Percentiles rank a stretch among this genome's conserved stretches.
Conservation (phyloP, 2,329 filamentous ascomycete genomes). For the Emydomyces testavorans region DNA sequence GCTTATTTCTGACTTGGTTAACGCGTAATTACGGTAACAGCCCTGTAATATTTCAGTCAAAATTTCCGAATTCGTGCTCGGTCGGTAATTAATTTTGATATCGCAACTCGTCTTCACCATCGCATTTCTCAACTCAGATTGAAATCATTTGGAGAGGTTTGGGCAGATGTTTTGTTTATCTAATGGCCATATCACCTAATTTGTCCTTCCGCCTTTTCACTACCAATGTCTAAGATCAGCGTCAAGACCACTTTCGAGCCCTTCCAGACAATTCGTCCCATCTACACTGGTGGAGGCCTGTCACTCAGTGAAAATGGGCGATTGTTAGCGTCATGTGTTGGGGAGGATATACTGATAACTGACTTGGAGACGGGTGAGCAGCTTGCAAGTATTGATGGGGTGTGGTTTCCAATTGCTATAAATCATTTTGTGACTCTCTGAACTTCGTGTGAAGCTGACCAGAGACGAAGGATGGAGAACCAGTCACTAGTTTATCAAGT, state of each 20-base stretch:
- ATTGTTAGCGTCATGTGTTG: conserved; percentile 78
- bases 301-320: conserved; percentile 69
- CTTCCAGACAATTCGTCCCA: conserved; percentile 71
- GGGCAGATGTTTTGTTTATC: too few relatives aligned
- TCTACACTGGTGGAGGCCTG: conserved; percentile 84
- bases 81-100: conserved; percentile 7
- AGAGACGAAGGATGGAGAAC: conserved; percentile 50
- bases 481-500: conserved; percentile 37
- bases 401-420: conserved; percentile 35
- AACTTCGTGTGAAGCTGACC: not conserved
- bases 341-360: conserved; percentile 81
- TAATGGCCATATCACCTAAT: conserved; percentile 1
- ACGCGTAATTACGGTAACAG: too few relatives aligned
- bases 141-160: too few relatives aligned
- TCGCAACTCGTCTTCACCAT: too few relatives aligned
- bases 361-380: conserved; percentile 72
- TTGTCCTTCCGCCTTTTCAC: not conserved
- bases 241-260: conserved; percentile 83
- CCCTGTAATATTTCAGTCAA: conserved; percentile 4
- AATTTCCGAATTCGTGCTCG: too few relatives aligned
- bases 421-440: not conserved
- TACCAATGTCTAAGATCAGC: conserved; percentile 40
- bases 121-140: too few relatives aligned
- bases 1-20: conserved; percentile 22
- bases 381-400: conserved; percentile 76